Evolutionary conservation across 148 eudicot genomes (phyloP).

Genomic region (Dianthus caryophyllus): DNA sequence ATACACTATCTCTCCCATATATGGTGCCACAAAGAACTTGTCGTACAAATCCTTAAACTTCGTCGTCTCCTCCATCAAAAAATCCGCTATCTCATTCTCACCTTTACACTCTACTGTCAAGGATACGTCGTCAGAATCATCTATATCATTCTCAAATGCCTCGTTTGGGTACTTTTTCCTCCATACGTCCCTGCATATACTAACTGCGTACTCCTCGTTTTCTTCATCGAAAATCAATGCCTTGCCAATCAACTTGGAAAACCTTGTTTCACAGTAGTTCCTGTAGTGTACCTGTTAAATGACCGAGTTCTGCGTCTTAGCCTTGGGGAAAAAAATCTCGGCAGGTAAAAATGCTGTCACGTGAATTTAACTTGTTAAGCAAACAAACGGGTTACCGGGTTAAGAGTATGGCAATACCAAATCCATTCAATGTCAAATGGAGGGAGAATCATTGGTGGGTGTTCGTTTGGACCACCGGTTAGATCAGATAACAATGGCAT

Average conservation of each 20-base stretch:
- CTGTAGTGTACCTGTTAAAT: slow-evolving; percentile 53
- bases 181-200: slow-evolving; percentile 77
- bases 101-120: slow-evolving; percentile 9
- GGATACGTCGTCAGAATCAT: slow-evolving; percentile 24
- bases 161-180: slow-evolving; percentile 55
- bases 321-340: background rate
- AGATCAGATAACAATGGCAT: slow-evolving; percentile 86
- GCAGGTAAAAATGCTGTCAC: slow-evolving; percentile 26
- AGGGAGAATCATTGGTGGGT: slow-evolving; percentile 68
- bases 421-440: slow-evolving; percentile 94
- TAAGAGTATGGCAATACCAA: slow-evolving; percentile 90
- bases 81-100: background rate
- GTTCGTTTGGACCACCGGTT: slow-evolving; percentile 32
- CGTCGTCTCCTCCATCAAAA: slow-evolving; percentile 31
- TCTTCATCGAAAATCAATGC: slow-evolving; percentile 68
- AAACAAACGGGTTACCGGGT: slow-evolving; percentile 47
- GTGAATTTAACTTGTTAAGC: slow-evolving; percentile 1
- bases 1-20: slow-evolving; percentile 52
- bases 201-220: slow-evolving; percentile 75
- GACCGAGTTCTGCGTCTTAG: background rate
- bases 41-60: slow-evolving; percentile 43
- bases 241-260: slow-evolving; percentile 74
- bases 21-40: slow-evolving; percentile 40
- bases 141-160: slow-evolving; percentile 64
- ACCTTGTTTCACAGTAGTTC: slow-evolving; percentile 60